Conservation (phyloP, 495 filamentous ascomycete species). For the Neurospora terricola region DNA sequence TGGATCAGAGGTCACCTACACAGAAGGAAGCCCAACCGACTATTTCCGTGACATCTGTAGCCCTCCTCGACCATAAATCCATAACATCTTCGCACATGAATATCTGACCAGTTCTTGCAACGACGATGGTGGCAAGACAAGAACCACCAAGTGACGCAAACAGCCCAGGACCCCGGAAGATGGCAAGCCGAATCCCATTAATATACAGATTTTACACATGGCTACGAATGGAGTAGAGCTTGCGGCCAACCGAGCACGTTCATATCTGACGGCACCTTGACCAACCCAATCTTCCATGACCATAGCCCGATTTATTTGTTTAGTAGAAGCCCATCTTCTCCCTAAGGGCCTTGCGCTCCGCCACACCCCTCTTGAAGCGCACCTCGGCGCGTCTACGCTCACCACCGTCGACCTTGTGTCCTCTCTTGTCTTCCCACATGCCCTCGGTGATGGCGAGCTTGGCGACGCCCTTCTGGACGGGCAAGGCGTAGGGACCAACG, state of each 20-base stretch:
- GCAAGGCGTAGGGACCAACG: conserved; percentile 56
- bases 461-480: conserved; percentile 55
- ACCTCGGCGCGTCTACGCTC: conserved; percentile 83
- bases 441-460: conserved; percentile 64
- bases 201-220: conserved; percentile 19
- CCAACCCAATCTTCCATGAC: neutral
- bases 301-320: neutral
- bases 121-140: neutral
- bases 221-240: neutral
- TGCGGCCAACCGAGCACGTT: neutral
- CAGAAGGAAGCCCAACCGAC: neutral
- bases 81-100: neutral
- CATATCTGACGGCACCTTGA: neutral
- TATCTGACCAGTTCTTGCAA: neutral
- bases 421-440: conserved; percentile 77
- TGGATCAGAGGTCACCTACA: neutral
- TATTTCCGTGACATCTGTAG: neutral
- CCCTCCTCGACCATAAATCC: neutral
- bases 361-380: conserved; percentile 44
- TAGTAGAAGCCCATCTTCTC: conserved; percentile 24
- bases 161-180: neutral
- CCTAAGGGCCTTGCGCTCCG: conserved; percentile 35
- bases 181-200: conserved; percentile 7
- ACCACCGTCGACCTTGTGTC: conserved; percentile 91
- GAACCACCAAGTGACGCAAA: neutral